phyloP scores from a whole-genome alignment of 305 asterid species.

The Fraxinus floribunda region DNA sequence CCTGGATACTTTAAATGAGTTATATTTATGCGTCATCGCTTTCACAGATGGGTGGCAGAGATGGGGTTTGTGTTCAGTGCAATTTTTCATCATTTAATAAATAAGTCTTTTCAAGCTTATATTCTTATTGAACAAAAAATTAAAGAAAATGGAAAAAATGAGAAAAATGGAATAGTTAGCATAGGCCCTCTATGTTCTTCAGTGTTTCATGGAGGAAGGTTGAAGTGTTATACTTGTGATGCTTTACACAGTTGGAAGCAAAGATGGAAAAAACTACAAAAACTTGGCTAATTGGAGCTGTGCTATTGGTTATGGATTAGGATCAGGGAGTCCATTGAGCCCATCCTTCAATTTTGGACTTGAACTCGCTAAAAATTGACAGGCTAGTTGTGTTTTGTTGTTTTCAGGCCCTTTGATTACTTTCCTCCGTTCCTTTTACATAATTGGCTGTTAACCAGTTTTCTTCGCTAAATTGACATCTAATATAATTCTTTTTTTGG shows the following conservation, averaged over 20 bases:
- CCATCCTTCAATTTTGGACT: conserved; percentile 92
- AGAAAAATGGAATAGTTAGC: not conserved
- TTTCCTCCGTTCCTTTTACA: not conserved
- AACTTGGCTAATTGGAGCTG: conserved; percentile 90
- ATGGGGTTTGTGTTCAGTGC: not conserved
- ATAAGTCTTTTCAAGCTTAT: conserved; percentile 1
- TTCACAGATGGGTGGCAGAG: conserved; percentile 1
- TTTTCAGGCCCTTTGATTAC: conserved; percentile 15
- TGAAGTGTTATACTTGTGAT: conserved; percentile 17
- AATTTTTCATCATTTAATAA: not conserved
- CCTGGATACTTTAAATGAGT: not conserved
- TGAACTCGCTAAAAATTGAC: conserved; percentile 72
- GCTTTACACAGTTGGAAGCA: conserved; percentile 59
- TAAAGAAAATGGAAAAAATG: not conserved
- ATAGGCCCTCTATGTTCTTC: not conserved
- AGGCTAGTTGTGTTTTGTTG: conserved; percentile 44
- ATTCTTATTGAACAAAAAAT: not conserved
- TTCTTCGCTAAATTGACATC: not conserved
- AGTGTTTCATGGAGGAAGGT: conserved; percentile 3
- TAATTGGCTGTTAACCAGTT: conserved; percentile 3
- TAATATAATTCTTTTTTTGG: conserved; percentile 2
- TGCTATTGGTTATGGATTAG: conserved; percentile 81
- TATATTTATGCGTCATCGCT: conserved; percentile 1
- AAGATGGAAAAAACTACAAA: conserved; percentile 53
- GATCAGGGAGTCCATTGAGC: conserved; percentile 86